Conservation (phyloP, 768 basidiomycete species). For the Termitomyces sp. region DNA sequence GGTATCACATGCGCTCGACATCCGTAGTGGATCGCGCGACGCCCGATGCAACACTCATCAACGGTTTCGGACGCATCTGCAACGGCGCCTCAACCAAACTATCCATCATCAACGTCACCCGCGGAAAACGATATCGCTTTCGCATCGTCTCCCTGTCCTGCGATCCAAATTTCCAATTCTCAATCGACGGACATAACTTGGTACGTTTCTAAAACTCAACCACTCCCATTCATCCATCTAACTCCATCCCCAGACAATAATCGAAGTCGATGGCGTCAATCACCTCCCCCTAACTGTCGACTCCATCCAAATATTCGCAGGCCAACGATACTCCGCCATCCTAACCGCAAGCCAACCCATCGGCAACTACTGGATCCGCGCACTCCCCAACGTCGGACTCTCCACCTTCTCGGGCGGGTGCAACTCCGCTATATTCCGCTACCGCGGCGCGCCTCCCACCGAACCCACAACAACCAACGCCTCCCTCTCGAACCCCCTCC, state of each 20-base stretch:
- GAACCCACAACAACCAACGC: not conserved
- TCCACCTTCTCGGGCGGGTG: not conserved
- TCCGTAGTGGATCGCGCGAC: not conserved
- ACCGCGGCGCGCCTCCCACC: not conserved
- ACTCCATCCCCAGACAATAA: not conserved
- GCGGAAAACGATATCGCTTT: constrained; percentile 31
- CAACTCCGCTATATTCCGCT: constrained; percentile 6
- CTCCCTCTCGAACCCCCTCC: not conserved
- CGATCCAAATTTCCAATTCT: constrained; percentile 35
- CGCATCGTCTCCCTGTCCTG: constrained; percentile 30
- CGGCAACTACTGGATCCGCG: constrained; percentile 4
- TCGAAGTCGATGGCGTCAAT: constrained; percentile 6
- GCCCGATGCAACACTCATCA: not conserved
- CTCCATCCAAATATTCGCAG: not conserved
- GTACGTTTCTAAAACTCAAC: constrained; percentile 1
- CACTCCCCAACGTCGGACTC: not conserved
- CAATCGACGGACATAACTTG: constrained; percentile 42
- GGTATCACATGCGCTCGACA: not conserved
- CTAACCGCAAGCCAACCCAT: not conserved
- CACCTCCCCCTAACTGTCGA: not conserved
- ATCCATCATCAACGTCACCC: constrained; percentile 30
- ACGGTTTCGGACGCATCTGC: not conserved
- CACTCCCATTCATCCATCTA: not conserved
- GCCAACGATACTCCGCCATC: constrained; percentile 1
- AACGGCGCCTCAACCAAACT: constrained; percentile 19